Evolutionary conservation across 768 basidiomycete species (phyloP), one percentile per base, ranked within the genome.

Genomic region (Boletus speciosus): DNA sequence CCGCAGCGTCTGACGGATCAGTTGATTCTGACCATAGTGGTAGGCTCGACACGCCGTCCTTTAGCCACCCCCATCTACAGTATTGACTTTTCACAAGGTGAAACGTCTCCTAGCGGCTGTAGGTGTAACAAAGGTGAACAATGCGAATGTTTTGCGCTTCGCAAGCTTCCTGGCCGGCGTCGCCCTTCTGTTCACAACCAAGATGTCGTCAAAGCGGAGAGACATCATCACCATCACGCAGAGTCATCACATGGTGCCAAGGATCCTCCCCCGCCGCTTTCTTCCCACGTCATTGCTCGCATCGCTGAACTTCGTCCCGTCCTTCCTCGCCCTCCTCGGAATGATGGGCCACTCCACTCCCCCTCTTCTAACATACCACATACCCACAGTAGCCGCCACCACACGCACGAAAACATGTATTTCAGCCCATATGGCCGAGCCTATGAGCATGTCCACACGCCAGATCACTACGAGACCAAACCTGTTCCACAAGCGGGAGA

Each of bases 371-470:
- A 70, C 47, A 46, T 72, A n/a, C 68, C 74, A 47, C 76, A 78
- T 49, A 71, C 69, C 16, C 75, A 78, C 49, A 47, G 66, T 12
- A 57, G 60, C 50, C 78, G 80, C 45, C 78, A 78, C 62, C 78
- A 83, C 57, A 63, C 59, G 16, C 79, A 80, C 63, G 81, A 84
- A 50, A 73, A 73, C 54, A 71, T 76, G 53, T 71, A 74, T 41
- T 88, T 76, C 65, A 85, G 83, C 49, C 88, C 88, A 0, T 90
- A 90, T 52, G 80, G 80, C 16, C 79, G 85, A 23, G 84, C 85
- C 15, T 82, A 87, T 58, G 86, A 81, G 48, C 69, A 75, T 4
- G 56, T 68, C n/a, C 76, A 79, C 56, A 67, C 72, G 11, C 51
- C 65, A 15, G 76, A 76, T 40, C 66, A 71, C 36, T 57, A 61